phyloP scores from a whole-genome alignment of 1,284 basidiomycete species.

The Entoloma clypeatum region DNA sequence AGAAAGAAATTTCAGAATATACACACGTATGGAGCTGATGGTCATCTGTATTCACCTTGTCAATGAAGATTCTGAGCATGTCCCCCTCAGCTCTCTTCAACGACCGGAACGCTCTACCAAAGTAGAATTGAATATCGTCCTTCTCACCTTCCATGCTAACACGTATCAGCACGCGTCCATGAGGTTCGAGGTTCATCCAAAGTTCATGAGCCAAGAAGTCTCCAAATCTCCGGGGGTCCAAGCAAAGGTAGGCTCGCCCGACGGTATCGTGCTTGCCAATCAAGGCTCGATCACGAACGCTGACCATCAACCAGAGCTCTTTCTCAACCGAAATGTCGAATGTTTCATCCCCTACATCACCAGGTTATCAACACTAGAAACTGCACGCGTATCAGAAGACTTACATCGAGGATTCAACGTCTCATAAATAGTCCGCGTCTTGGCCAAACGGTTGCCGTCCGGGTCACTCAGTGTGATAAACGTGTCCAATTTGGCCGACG shows the following conservation, averaged over 20 bases:
- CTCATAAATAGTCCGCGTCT: conserved; percentile 96
- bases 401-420: conserved; percentile 83
- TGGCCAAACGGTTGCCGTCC: conserved; percentile 84
- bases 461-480: conserved; percentile 96
- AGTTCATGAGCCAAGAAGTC: conserved; percentile 91
- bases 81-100: conserved; percentile 93
- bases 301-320: conserved; percentile 93
- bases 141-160: conserved; percentile 99
- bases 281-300: conserved; percentile 85
- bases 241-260: conserved; percentile 87
- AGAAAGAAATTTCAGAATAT: neutral
- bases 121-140: conserved; percentile 97
- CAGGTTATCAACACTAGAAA: conserved; percentile 10
- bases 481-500: conserved; percentile 75
- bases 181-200: conserved; percentile 89
- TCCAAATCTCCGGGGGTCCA: conserved; percentile 86
- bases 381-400: conserved; percentile 24
- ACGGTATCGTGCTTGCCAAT: conserved; percentile 90
- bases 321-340: conserved; percentile 92
- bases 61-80: conserved; percentile 95
- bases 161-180: conserved; percentile 82
- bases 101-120: conserved; percentile 92
- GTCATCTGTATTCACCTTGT: too few species aligned
- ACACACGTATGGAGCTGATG: too few species aligned
- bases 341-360: conserved; percentile 82